Evolutionary conservation across 1,139 yeast genomes (phyloP).

Genomic region (Sugiyamaella novakii): DNA sequence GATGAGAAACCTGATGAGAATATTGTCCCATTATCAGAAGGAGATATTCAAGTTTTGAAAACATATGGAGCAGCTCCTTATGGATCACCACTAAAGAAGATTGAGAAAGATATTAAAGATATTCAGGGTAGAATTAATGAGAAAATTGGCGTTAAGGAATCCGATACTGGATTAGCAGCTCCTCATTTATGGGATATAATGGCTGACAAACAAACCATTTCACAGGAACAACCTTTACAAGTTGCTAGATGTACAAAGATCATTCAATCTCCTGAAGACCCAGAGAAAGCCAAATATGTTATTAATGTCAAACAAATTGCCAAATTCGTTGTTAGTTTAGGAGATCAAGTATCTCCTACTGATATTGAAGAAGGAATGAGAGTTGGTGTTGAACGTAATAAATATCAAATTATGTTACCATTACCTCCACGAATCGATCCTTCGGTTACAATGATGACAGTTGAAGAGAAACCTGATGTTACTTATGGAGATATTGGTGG

Average conservation of each 20-base stretch:
- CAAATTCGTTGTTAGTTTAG: constrained; percentile 93
- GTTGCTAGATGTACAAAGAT: constrained; percentile 99
- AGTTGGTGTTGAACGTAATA: constrained; percentile 97
- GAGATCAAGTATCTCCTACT: constrained; percentile 95
- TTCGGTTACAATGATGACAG: constrained; percentile 99
- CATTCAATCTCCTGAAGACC: constrained; percentile 68
- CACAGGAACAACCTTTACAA: constrained; percentile 93
- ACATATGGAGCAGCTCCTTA: constrained; percentile 97
- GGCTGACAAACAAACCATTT: constrained; percentile 93
- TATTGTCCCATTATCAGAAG: constrained; percentile 86
- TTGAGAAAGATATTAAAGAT: constrained; percentile 82
- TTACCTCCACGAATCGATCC: constrained; percentile 98
- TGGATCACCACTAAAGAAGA: constrained; percentile 72
- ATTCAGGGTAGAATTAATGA: constrained; percentile 88
- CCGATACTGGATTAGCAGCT: constrained; percentile 94
- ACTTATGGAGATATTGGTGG: constrained; percentile 92
- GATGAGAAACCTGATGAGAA: constrained; percentile 65
- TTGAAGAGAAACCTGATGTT: constrained; percentile 94
- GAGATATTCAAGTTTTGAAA: constrained; percentile 94
- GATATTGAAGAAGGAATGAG: constrained; percentile 99
- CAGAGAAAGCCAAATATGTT: constrained; percentile 86
- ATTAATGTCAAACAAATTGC: constrained; percentile 98
- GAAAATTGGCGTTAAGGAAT: constrained; percentile 88
- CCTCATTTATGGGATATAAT: constrained; percentile 97
- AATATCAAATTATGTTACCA: constrained; percentile 95